These are phyloP conservation scores for Allomyces arbusculus DNA, from an alignment of 192 early-diverging fungal species.

Conservation along the genomic window DNA sequence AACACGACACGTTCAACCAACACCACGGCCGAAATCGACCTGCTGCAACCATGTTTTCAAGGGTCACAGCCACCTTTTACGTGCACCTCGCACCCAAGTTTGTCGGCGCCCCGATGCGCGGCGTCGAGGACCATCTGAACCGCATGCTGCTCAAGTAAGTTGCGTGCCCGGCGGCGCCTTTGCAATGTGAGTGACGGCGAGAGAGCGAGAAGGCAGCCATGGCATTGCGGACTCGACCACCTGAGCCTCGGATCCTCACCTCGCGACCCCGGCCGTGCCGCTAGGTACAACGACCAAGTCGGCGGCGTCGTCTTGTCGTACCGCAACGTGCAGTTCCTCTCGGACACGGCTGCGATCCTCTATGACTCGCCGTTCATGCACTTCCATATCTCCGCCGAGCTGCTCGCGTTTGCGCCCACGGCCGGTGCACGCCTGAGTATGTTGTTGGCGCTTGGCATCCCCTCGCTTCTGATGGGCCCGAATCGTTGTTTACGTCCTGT, in stretches of 20 bases:
- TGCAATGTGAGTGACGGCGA: no score
- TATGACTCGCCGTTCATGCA: slow-evolving; percentile 69
- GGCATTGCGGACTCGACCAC: no score
- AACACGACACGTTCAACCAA: no score
- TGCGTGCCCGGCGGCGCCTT: no score
- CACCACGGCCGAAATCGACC: no score
- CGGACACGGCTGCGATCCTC: slow-evolving; percentile 41
- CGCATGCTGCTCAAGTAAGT: not conserved
- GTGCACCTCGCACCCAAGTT: not conserved
- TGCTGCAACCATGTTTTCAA: not conserved
- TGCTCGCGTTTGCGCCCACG: slow-evolving; percentile 60
- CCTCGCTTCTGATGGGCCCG: not conserved
- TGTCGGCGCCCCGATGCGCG: not conserved
- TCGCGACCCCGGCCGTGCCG: no score
- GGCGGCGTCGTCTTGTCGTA: slow-evolving; percentile 72
- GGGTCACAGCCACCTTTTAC: not conserved
- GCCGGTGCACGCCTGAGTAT: slow-evolving; percentile 38
- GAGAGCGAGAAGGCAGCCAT: no score
- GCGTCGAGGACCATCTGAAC: not conserved
- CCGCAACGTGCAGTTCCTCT: slow-evolving; percentile 36
- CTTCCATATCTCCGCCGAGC: slow-evolving; percentile 43
- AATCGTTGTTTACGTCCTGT: not conserved
- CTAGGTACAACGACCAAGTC: slow-evolving; percentile 23
- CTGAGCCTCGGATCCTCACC: no score
- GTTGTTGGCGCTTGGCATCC: slow-evolving; percentile 5